These are phyloP conservation scores for Ceratocystis diversiconidia DNA, from an alignment of 2,329 filamentous ascomycete species.

Conservation along the genomic window DNA sequence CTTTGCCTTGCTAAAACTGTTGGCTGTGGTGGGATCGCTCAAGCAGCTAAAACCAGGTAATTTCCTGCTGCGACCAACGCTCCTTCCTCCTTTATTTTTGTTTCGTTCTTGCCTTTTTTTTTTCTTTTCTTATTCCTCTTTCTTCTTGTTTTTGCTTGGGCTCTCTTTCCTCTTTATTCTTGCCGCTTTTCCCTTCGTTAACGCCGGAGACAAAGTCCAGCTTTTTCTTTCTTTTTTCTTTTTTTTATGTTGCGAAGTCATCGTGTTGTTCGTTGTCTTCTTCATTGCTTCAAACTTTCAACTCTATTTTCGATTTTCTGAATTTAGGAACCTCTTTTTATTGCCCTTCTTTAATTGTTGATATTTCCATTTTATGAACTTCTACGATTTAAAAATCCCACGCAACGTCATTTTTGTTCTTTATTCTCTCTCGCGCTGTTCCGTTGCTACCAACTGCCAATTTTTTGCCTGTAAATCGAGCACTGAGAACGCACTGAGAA, in stretches of 20 bases:
- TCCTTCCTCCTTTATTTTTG: conserved; percentile 12
- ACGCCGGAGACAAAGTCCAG: background rate
- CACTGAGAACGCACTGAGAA: too few species aligned
- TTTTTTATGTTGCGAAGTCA: background rate
- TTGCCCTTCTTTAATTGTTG: background rate
- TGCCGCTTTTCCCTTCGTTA: background rate
- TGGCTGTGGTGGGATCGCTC: background rate
- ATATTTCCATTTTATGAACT: conserved; percentile 1
- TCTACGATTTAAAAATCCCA: background rate
- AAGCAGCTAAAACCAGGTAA: conserved; percentile 8
- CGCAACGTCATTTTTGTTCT: conserved; percentile 1
- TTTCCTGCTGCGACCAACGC: background rate
- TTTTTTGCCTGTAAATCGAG: background rate
- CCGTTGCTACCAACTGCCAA: background rate
- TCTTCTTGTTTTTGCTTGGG: background rate
- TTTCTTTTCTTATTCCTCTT: conserved; percentile 5
- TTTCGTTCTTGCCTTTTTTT: background rate
- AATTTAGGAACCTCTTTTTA: conserved; percentile 18
- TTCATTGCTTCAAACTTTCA: background rate
- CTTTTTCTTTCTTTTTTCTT: background rate
- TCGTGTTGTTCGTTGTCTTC: background rate
- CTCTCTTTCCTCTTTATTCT: background rate
- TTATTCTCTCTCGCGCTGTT: background rate
- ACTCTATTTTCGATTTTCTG: conserved; percentile 19
- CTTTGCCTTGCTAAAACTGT: background rate